phyloP scores from a whole-genome alignment of 129 eudicot genomes.

The Deinandra increscens region DNA sequence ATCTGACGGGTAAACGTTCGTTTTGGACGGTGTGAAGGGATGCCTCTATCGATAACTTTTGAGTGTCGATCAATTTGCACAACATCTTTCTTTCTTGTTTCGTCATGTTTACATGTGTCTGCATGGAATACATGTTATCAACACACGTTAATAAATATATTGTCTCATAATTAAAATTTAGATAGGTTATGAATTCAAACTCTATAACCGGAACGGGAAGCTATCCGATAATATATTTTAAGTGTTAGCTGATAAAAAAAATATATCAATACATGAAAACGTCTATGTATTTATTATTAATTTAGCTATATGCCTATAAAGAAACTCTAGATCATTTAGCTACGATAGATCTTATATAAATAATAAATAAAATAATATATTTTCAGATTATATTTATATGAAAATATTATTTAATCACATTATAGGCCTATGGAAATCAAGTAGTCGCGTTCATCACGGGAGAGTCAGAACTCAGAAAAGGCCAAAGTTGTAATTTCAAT shows the following conservation, averaged over 20 bases:
- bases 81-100: conserved; percentile 71
- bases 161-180: too few relatives aligned
- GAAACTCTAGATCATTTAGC: too few relatives aligned
- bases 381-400: not conserved
- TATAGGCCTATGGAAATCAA: not conserved
- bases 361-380: too few relatives aligned
- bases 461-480: conserved; percentile 15
- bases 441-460: conserved; percentile 41
- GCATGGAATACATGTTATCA: not conserved
- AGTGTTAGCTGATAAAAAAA: too few relatives aligned
- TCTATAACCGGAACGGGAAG: too few relatives aligned
- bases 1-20: conserved; percentile 77
- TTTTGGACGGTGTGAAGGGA: conserved; percentile 78
- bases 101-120: conserved; percentile 70
- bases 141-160: too few relatives aligned
- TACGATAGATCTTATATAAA: too few relatives aligned
- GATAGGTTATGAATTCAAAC: too few relatives aligned
- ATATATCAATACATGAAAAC: too few relatives aligned
- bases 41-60: conserved; percentile 81
- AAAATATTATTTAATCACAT: not conserved
- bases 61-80: conserved; percentile 60
- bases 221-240: too few relatives aligned
- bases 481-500: conserved; percentile 30
- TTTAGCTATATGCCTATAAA: too few relatives aligned
- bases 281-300: too few relatives aligned